Percentiles rank a stretch among this genome's conserved stretches.
Evolutionary conservation across 108 stramenopile species (phyloP).

Genomic region (Nitzschia sp.): DNA sequence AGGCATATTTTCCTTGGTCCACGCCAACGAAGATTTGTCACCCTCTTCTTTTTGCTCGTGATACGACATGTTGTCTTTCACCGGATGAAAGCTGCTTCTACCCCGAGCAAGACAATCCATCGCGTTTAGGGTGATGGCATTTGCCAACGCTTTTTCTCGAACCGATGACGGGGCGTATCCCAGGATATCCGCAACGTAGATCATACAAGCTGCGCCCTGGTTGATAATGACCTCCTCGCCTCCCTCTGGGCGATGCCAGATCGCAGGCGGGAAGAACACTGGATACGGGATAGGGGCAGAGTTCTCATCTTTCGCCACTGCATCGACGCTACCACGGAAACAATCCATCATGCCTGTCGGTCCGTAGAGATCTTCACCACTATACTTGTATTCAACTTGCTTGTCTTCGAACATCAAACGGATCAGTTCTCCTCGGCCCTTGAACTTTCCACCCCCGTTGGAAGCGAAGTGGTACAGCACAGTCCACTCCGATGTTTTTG

Average conservation of each 20-base stretch:
- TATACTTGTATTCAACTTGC: constrained; percentile 18
- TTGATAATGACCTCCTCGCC: constrained; percentile 35
- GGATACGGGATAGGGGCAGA: neutral
- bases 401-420: constrained; percentile 40
- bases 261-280: constrained; percentile 33
- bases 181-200: constrained; percentile 28
- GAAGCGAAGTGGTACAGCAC: constrained; percentile 40
- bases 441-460: constrained; percentile 6
- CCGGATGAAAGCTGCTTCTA: constrained; percentile 42
- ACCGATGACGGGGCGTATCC: constrained; percentile 34
- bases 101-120: constrained; percentile 39
- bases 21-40: constrained; percentile 35
- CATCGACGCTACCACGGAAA: constrained; percentile 25
- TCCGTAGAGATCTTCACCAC: constrained; percentile 28
- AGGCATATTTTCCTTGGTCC: constrained; percentile 26
- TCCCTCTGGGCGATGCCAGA: constrained; percentile 34
- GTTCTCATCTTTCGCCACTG: constrained; percentile 4
- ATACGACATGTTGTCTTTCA: constrained; percentile 32
- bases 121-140: constrained; percentile 28
- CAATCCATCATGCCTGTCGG: constrained; percentile 31
- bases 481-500: constrained; percentile 28
- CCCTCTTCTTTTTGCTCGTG: constrained; percentile 48
- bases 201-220: constrained; percentile 37
- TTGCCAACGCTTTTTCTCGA: constrained; percentile 25
- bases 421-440: constrained; percentile 38